Evolutionary conservation across 2,329 filamentous ascomycete species (phyloP), one percentile per base, ranked within the genome.

Genomic region (Penicillium sp.): DNA sequence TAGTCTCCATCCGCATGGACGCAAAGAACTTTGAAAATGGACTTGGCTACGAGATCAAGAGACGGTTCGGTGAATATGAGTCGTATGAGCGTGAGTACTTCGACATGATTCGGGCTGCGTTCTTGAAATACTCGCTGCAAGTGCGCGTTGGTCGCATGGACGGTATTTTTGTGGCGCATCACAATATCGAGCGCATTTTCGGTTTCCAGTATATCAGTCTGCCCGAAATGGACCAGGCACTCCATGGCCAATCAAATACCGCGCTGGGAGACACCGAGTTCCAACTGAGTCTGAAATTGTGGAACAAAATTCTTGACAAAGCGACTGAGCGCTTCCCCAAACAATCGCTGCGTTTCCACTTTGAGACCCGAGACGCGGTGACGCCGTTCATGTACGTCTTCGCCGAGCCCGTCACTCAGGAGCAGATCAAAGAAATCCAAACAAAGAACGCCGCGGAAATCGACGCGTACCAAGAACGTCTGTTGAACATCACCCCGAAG

Each of bases 141-240:
- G 96, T 93, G 27, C 90, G 95, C 45, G 96, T 99, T 86, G 95
- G 96, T 19, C 88, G 93, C 50, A 99, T 99, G 96, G 93, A 99
- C 71, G 95, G 95, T 53, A 97, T 98, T 50, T 99, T 98, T 70
- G 90, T 98, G 23, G 95, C 95, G 2, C 99, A 88, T 72, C 95
- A 99, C 79, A 99, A 99, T 72, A 91, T 92, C 2, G 84, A 93
- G 75, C 89, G 93, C 54, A 96, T 99, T 50, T 99, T 99, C 71
- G 95, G 95, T 6, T 99, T 99, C 74, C 95, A 99, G 75, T 99
- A 99, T 72, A 84, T 99, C 59, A 88, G 87, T 58, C 77, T 98
- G 14, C 72, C 85, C 4, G 95, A 99, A 70, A 92, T 99, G 89
- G 95, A 99, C 72, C 72, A 82, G n/a, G 85, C 91, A 0, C 76